Conservation (phyloP, 345 rosid genomes). For the Mangifera indica region DNA sequence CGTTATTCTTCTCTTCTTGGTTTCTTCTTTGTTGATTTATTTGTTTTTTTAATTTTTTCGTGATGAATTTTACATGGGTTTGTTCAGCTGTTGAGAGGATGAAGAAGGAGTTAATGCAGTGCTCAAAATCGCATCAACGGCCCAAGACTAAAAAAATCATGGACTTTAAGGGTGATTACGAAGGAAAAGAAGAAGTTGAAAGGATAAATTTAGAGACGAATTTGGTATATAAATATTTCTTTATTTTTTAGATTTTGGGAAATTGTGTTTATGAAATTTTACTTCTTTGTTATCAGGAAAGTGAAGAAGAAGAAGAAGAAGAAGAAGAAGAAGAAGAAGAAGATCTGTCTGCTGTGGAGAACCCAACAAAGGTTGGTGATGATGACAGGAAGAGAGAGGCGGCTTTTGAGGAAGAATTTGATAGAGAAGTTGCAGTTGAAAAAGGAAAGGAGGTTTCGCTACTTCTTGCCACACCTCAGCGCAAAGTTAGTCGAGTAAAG, state of each 20-base stretch:
- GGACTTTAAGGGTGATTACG: constrained; percentile 31
- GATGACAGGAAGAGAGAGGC: constrained; percentile 31
- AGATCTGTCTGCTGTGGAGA: constrained; percentile 35
- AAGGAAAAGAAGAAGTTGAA: constrained; percentile 28
- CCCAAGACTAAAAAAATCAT: constrained; percentile 18
- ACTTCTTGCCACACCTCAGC: constrained; percentile 19
- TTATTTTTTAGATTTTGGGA: neutral
- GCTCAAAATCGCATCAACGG: constrained; percentile 27
- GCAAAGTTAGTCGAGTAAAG: neutral
- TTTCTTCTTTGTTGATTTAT: constrained; percentile 4
- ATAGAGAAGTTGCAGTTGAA: constrained; percentile 35
- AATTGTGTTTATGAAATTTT: constrained; percentile 1
- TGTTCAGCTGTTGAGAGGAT: constrained; percentile 53
- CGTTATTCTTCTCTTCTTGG: neutral
- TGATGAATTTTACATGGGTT: constrained; percentile 3
- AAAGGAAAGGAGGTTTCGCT: constrained; percentile 37
- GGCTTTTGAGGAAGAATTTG: constrained; percentile 23
- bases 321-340: constrained; percentile 53
- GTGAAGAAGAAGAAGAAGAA: constrained; percentile 47
- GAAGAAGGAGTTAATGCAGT: constrained; percentile 52
- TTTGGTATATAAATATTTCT: constrained; percentile 31
- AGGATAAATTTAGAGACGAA: constrained; percentile 25
- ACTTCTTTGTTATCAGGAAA: constrained; percentile 28
- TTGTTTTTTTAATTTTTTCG: neutral
- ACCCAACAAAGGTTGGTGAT: constrained; percentile 37